These are phyloP conservation scores for Diaporthe ampelina DNA, from an alignment of 2,329 filamentous ascomycete genomes.

Conservation along the genomic window DNA sequence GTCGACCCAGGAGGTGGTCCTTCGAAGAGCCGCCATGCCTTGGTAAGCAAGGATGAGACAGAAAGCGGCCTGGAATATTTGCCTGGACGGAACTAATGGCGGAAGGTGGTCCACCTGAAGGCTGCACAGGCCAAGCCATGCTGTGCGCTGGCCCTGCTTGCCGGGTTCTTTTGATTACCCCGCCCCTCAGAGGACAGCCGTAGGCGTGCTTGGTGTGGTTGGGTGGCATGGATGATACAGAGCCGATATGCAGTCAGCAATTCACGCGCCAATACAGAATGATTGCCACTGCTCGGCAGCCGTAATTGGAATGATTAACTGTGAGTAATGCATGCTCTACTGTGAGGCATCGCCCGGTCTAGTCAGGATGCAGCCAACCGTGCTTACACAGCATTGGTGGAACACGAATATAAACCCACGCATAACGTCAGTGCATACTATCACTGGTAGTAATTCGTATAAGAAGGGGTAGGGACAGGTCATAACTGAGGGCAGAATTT, in stretches of 20 bases:
- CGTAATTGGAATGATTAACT: background rate
- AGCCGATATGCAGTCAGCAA: conserved; percentile 9
- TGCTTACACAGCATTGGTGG: background rate
- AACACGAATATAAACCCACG: background rate
- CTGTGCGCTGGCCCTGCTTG: background rate
- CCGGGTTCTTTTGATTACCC: background rate
- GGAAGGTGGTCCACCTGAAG: background rate
- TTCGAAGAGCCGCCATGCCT: too few species aligned
- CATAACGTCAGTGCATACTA: background rate
- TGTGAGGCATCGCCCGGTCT: background rate
- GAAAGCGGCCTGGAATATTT: too few species aligned
- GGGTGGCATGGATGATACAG: background rate
- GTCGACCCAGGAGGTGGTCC: too few species aligned
- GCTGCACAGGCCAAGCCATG: background rate
- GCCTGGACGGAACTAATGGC: background rate
- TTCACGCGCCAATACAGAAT: background rate
- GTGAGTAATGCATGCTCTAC: background rate
- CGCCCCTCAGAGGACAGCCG: background rate
- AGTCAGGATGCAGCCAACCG: background rate
- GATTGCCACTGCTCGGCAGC: background rate
- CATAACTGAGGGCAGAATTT: too few species aligned
- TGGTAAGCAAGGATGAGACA: background rate
- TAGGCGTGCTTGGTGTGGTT: background rate
- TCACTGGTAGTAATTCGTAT: background rate
- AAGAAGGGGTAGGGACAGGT: background rate